Conservation (phyloP, 441 rosid species). For the Syzygium syzygioides region DNA sequence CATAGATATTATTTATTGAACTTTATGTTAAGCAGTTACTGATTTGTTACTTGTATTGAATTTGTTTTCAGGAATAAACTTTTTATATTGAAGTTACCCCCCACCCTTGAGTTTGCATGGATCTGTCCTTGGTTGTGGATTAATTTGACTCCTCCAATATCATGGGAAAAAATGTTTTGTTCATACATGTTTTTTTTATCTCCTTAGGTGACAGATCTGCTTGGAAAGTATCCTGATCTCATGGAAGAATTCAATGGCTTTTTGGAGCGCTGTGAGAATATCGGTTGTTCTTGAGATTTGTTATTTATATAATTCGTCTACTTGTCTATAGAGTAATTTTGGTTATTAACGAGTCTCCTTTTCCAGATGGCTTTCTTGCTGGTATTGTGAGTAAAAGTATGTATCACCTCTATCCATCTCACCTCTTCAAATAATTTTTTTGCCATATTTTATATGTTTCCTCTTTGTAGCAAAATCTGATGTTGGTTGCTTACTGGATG, state of each 20-base stretch:
- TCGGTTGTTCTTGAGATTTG: conserved; percentile 36
- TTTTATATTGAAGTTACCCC: neutral
- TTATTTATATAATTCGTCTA: neutral
- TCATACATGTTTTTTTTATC: conserved; percentile 3
- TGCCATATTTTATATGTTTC: neutral
- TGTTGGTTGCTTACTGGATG: neutral
- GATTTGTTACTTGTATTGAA: neutral
- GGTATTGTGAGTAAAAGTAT: conserved; percentile 84
- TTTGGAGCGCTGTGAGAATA: conserved; percentile 81
- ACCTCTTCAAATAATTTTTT: neutral
- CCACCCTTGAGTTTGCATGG: neutral
- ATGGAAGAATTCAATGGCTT: conserved; percentile 81
- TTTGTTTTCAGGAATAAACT: neutral
- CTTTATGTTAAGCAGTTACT: too few species aligned
- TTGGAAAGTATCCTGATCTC: conserved; percentile 79
- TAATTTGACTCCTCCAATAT: neutral
- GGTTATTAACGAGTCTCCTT: neutral
- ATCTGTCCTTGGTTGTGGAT: neutral
- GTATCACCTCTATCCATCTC: conserved; percentile 15
- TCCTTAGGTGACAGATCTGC: conserved; percentile 63
- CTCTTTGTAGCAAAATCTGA: neutral
- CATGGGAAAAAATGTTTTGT: neutral
- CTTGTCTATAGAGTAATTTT: neutral
- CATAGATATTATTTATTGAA: too few species aligned
- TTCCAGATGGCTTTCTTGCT: conserved; percentile 89